Evolutionary conservation across 768 basidiomycete genomes (phyloP).

Genomic region (Macrolepiota albuminosa): DNA sequence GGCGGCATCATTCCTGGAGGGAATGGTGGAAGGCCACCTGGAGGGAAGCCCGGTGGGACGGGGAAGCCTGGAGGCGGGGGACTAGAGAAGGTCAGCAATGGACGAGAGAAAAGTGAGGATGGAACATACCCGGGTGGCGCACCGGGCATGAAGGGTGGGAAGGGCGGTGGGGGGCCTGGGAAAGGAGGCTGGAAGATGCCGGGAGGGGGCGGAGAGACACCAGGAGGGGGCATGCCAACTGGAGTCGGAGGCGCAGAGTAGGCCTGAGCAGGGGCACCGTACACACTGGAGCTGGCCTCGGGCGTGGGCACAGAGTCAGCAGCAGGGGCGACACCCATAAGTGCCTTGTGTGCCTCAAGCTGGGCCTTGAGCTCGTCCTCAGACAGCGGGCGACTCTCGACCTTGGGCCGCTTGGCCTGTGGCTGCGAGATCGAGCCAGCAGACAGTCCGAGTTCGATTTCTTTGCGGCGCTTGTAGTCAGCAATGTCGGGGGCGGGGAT

Average conservation of each 20-base stretch:
- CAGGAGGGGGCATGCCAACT: conserved; percentile 21
- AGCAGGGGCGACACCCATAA: conserved; percentile 68
- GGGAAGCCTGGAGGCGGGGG: conserved; percentile 53
- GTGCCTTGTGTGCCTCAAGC: conserved; percentile 82
- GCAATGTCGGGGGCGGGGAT: conserved; percentile 92
- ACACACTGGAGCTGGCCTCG: conserved; percentile 52
- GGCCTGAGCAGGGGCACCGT: conserved; percentile 69
- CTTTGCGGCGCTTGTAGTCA: conserved; percentile 94
- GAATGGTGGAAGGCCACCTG: conserved; percentile 21
- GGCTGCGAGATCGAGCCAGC: conserved; percentile 81
- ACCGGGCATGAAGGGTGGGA: conserved; percentile 46
- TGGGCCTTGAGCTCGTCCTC: conserved; percentile 85
- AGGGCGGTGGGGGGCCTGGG: conserved; percentile 42
- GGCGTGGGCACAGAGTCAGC: conserved; percentile 32
- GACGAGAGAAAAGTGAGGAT: conserved; percentile 1
- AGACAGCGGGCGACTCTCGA: conserved; percentile 70
- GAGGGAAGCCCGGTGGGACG: conserved; percentile 42
- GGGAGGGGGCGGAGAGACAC: conserved; percentile 30
- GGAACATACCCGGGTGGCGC: conserved; percentile 41
- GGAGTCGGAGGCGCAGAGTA: conserved; percentile 41
- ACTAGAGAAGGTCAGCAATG: conserved; percentile 21
- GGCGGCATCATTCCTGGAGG: conserved; percentile 21
- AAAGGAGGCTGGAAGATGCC: conserved; percentile 39
- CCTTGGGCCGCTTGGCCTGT: conserved; percentile 74
- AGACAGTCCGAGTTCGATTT: conserved; percentile 85